Percentiles rank a stretch among this genome's conserved stretches.
phyloP scores from a whole-genome alignment of 73 alveolate species.

The Diophrys sp. region DNA sequence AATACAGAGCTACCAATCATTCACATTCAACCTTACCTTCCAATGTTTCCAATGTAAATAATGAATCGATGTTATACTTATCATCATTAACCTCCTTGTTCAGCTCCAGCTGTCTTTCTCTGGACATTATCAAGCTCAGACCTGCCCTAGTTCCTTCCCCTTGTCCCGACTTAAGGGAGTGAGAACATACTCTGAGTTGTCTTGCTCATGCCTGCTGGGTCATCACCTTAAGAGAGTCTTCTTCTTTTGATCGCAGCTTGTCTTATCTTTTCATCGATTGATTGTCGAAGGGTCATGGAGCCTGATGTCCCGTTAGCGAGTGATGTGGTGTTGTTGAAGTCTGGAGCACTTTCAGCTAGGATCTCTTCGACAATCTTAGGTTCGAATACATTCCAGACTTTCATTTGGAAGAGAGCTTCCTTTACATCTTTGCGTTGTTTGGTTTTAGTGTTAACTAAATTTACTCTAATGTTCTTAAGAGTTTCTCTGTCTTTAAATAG shows the following conservation, averaged over 20 bases:
- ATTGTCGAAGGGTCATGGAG: no score
- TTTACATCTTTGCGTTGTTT: not conserved
- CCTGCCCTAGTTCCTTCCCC: not conserved
- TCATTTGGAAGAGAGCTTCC: not conserved
- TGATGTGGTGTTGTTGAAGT: no score
- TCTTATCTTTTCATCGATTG: not conserved
- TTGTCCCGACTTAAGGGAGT: no score
- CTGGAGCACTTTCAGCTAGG: not conserved
- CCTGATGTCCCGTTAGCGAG: no score
- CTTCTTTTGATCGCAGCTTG: not conserved
- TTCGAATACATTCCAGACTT: not conserved
- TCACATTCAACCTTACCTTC: not conserved
- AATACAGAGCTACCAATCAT: not conserved
- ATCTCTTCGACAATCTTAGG: not conserved
- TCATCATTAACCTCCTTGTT: not conserved
- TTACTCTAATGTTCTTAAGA: not conserved
- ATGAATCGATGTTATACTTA: not conserved
- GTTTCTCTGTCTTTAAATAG: not conserved
- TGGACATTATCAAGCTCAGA: not conserved
- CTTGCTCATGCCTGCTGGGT: no score
- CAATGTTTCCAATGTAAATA: not conserved
- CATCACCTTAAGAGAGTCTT: not conserved
- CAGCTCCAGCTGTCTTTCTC: not conserved
- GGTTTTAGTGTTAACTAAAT: not conserved
- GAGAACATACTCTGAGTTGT: no score